phyloP scores from a whole-genome alignment of 371 early-diverging fungal genomes.

The Actinomortierella ambigua region DNA sequence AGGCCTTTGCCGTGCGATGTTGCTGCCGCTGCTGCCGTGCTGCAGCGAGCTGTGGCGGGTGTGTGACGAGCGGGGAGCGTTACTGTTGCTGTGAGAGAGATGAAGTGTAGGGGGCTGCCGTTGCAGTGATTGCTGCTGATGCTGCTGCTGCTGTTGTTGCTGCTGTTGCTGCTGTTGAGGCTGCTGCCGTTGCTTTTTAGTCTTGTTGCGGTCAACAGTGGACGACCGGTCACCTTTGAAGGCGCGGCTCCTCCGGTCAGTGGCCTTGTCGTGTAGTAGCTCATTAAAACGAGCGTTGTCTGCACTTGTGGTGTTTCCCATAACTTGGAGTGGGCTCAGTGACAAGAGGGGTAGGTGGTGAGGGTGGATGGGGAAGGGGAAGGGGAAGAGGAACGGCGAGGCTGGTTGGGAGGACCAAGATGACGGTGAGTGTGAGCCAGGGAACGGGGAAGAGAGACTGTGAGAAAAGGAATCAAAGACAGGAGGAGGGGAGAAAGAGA shows the following conservation, averaged over 20 bases:
- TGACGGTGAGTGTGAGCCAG: no score
- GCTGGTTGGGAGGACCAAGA: no score
- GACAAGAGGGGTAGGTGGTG: neutral
- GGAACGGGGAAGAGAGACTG: no score
- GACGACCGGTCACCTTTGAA: no score
- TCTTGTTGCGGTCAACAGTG: constrained; percentile 16
- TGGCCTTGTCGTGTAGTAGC: constrained; percentile 27
- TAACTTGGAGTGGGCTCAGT: neutral
- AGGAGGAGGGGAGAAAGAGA: neutral
- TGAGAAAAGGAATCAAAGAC: neutral
- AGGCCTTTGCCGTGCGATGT: no score
- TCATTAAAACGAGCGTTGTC: constrained; percentile 45
- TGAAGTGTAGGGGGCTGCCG: constrained; percentile 1
- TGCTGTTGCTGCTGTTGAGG: constrained; percentile 25
- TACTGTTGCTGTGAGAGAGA: neutral
- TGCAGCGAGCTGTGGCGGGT: no score
- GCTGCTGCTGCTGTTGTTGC: constrained; percentile 13
- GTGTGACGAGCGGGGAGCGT: neutral
- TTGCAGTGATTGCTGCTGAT: constrained; percentile 5
- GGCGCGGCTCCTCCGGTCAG: constrained; percentile 7
- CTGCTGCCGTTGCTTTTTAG: constrained; percentile 16
- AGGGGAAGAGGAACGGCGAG: neutral
- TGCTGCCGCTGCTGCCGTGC: no score
- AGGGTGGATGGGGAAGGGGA: neutral
- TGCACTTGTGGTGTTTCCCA: constrained; percentile 45